Conservation (phyloP, 164 flowering plant genomes). For the Hamamelis virginiana region DNA sequence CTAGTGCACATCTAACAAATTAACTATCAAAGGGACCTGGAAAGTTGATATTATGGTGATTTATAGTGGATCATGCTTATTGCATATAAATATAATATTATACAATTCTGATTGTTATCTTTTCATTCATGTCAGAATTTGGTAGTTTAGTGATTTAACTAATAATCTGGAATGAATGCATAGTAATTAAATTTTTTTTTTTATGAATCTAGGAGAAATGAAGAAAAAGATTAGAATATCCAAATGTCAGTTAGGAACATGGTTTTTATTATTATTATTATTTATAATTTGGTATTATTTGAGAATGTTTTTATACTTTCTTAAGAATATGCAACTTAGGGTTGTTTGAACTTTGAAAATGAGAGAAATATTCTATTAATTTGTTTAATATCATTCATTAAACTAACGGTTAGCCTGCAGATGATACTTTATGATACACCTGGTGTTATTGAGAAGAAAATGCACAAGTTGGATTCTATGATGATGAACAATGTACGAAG, state of each 20-base stretch:
- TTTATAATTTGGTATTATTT: not conserved
- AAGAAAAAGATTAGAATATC: not conserved
- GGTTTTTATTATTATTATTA: not conserved
- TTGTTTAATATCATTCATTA: not conserved
- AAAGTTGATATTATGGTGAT: too few species aligned
- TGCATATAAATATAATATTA: too few species aligned
- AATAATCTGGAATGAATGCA: too few species aligned
- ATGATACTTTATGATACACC: constrained; percentile 97
- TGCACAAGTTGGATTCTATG: constrained; percentile 95
- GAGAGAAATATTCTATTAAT: not conserved
- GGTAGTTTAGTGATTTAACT: not conserved
- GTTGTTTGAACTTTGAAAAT: not conserved
- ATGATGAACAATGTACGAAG: constrained; percentile 98
- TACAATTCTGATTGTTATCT: not conserved
- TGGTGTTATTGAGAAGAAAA: constrained; percentile 92
- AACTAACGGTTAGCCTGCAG: constrained; percentile 49
- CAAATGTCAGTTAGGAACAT: not conserved
- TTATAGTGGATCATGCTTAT: too few species aligned
- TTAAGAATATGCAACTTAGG: not conserved
- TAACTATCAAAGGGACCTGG: too few species aligned
- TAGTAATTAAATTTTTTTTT: not conserved
- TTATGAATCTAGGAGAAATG: not conserved
- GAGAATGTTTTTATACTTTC: not conserved
- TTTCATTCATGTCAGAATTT: not conserved
- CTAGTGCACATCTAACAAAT: too few species aligned